Evolutionary conservation across 345 rosid species (phyloP).

Genomic region (Balakata baccata): DNA sequence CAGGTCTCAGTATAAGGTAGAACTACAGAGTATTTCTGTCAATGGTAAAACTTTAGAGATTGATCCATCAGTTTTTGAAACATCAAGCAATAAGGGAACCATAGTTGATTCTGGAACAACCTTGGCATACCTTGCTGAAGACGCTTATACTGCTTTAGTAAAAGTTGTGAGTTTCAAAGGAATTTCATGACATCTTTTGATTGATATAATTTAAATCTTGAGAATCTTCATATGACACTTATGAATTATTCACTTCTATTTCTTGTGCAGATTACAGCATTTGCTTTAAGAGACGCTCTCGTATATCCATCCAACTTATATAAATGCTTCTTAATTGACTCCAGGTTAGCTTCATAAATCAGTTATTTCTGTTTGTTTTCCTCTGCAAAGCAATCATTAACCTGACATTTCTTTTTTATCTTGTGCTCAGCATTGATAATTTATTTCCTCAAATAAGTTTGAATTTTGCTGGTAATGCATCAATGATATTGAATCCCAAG

Average conservation of each 20-base stretch:
- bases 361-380: constrained; percentile 8
- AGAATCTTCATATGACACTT: constrained; percentile 1
- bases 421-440: constrained; percentile 45
- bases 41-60: constrained; percentile 58
- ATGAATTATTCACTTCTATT: constrained; percentile 4
- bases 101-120: constrained; percentile 96
- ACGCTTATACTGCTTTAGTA: constrained; percentile 59
- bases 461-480: constrained; percentile 83
- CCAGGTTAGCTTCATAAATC: constrained; percentile 49
- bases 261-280: constrained; percentile 55
- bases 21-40: constrained; percentile 82
- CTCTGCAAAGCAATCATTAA: constrained; percentile 7
- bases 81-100: constrained; percentile 72
- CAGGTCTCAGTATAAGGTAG: constrained; percentile 96
- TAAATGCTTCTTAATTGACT: constrained; percentile 54
- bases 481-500: constrained; percentile 64
- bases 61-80: constrained; percentile 62
- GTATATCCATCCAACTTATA: constrained; percentile 53
- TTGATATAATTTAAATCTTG: not conserved
- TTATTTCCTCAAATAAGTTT: constrained; percentile 84
- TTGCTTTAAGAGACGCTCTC: constrained; percentile 53
- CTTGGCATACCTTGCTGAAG: constrained; percentile 86
- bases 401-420: constrained; percentile 15
- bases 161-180: constrained; percentile 58
- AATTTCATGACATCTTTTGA: not conserved